phyloP scores from a whole-genome alignment of 225 moss, liverwort and hornwort species.

The Takakia lepidozioides region DNA sequence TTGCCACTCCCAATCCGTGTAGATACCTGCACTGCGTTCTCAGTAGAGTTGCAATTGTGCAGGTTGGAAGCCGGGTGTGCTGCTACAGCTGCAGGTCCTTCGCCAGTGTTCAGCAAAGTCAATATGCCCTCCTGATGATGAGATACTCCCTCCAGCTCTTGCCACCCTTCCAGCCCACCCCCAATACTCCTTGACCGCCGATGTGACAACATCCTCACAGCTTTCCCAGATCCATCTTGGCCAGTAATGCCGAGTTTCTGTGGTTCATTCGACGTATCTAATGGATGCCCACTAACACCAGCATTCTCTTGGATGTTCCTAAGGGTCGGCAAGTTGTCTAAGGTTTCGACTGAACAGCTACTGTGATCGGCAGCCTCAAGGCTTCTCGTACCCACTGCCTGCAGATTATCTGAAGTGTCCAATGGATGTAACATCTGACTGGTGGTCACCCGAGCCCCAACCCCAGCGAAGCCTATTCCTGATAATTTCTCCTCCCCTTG shows the following conservation, averaged over 20 bases:
- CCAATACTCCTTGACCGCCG: slow-evolving; percentile 38
- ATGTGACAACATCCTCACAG: slow-evolving; percentile 15
- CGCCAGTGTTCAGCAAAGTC: slow-evolving; percentile 18
- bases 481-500: slow-evolving; percentile 26
- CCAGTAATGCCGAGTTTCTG: neutral
- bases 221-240: slow-evolving; percentile 8
- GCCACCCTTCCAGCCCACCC: slow-evolving; percentile 36
- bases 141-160: slow-evolving; percentile 14
- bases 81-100: slow-evolving; percentile 12
- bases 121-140: slow-evolving; percentile 14
- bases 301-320: neutral
- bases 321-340: too few relatives aligned
- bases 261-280: neutral
- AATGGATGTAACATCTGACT: slow-evolving; percentile 1
- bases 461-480: slow-evolving; percentile 37
- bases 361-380: too few relatives aligned
- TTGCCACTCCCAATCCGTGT: slow-evolving; percentile 4
- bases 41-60: too few relatives aligned
- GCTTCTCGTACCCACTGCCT: neutral
- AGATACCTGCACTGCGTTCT: too few relatives aligned
- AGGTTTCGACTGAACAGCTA: too few relatives aligned
- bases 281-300: neutral
- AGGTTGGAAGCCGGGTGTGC: too few relatives aligned
- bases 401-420: neutral
- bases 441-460: neutral